These are phyloP conservation scores for Aspergillus sclerotioniger DNA, from an alignment of 495 filamentous ascomycete genomes.

Conservation along the genomic window DNA sequence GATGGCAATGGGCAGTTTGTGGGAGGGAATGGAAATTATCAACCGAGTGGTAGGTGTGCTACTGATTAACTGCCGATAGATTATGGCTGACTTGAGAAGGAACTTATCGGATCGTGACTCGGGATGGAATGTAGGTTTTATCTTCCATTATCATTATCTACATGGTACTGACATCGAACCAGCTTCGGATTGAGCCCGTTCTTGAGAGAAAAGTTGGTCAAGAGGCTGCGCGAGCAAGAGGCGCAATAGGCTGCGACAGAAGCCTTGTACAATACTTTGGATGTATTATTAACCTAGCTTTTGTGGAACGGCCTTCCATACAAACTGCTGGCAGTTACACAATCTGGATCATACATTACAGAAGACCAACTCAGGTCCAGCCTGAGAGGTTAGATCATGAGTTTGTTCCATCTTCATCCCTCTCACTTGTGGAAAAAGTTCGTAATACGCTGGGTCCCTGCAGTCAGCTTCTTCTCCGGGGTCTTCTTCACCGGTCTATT, in stretches of 20 bases:
- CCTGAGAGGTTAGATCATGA: not conserved
- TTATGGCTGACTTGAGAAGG: slow-evolving; percentile 27
- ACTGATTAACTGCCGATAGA: no score
- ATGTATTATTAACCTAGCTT: slow-evolving; percentile 12
- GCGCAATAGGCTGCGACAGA: slow-evolving; percentile 7
- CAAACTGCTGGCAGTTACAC: slow-evolving; percentile 19
- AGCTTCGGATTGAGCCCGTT: slow-evolving; percentile 54
- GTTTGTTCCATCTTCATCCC: slow-evolving; percentile 10
- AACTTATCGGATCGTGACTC: slow-evolving; percentile 56
- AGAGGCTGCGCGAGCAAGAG: slow-evolving; percentile 42
- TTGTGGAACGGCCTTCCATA: not conserved
- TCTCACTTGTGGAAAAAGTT: slow-evolving; percentile 70
- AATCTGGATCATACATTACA: slow-evolving; percentile 24
- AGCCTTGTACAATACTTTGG: slow-evolving; percentile 21
- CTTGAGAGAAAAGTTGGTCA: slow-evolving; percentile 54
- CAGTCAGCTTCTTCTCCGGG: slow-evolving; percentile 45
- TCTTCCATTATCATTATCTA: not conserved
- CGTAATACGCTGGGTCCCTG: slow-evolving; percentile 77
- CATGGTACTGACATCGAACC: slow-evolving; percentile 17
- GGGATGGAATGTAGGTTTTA: slow-evolving; percentile 58
- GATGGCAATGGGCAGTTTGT: slow-evolving; percentile 74
- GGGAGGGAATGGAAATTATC: slow-evolving; percentile 55
- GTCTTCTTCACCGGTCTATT: slow-evolving; percentile 47
- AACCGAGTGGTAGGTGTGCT: slow-evolving; percentile 50
- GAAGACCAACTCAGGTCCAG: not conserved